Percentiles rank a stretch among this genome's conserved stretches.
phyloP scores from a whole-genome alignment of 2,329 filamentous ascomycete genomes.

The Hypomyces rosellus region DNA sequence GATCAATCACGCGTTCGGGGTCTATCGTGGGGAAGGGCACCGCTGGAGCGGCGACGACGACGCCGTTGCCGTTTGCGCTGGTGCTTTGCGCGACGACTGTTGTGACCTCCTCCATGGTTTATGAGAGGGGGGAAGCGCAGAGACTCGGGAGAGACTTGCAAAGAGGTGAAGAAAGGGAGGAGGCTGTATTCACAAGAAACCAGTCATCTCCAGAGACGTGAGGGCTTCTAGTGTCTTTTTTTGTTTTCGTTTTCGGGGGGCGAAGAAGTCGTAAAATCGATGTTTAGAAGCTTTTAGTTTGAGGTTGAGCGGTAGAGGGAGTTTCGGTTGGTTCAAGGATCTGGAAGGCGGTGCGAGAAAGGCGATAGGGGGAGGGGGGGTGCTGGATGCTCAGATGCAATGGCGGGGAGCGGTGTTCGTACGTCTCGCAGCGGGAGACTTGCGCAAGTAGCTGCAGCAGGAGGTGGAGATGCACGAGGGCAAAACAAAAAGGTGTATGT shows the following conservation, averaged over 20 bases:
- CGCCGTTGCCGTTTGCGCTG: conserved; percentile 44
- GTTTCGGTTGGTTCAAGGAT: no score
- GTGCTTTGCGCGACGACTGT: conserved; percentile 38
- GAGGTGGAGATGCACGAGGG: no score
- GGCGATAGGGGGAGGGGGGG: no score
- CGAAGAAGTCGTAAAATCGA: not conserved
- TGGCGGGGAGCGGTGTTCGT: no score
- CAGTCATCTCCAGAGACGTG: conserved; percentile 24
- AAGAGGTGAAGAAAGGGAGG: conserved; percentile 7
- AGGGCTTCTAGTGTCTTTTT: not conserved
- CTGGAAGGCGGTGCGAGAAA: no score
- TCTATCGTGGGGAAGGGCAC: conserved; percentile 54
- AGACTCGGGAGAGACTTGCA: not conserved
- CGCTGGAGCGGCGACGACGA: conserved; percentile 14
- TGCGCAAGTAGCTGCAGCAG: no score
- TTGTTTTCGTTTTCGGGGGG: no score
- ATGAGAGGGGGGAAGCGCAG: not conserved
- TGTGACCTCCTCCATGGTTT: conserved; percentile 52
- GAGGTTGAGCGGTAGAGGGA: no score
- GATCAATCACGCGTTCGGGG: conserved; percentile 62
- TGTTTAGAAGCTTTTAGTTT: not conserved
- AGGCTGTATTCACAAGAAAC: conserved; percentile 16
- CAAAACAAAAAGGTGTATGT: no score
- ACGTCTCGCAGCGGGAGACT: no score
- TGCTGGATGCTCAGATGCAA: no score